These are phyloP conservation scores for Calonectria henricotiae DNA, from an alignment of 2,329 filamentous ascomycete genomes.

Conservation along the genomic window DNA sequence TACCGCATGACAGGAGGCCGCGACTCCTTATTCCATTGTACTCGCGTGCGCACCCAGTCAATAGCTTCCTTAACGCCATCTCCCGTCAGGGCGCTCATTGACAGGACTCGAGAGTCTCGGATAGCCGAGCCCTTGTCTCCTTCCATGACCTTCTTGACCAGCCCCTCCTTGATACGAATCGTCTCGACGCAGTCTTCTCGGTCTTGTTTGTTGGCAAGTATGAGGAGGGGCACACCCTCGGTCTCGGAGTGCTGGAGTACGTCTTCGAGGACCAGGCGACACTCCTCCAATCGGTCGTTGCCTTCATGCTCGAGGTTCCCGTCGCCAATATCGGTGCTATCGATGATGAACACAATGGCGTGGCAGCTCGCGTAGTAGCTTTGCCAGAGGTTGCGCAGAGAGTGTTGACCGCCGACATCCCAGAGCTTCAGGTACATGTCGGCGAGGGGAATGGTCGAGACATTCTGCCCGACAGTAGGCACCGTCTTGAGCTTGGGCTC, in stretches of 20 bases:
- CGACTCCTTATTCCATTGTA: slow-evolving; percentile 97
- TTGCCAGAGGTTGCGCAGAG: slow-evolving; percentile 92
- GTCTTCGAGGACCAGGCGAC: slow-evolving; percentile 89
- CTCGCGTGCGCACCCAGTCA: slow-evolving; percentile 94
- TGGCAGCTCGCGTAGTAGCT: slow-evolving; percentile 95
- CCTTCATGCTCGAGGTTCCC: slow-evolving; percentile 74
- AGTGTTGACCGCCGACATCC: slow-evolving; percentile 96
- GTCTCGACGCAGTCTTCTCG: slow-evolving; percentile 98
- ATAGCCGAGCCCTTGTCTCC: slow-evolving; percentile 90
- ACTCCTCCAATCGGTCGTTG: slow-evolving; percentile 84
- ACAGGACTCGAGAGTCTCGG: slow-evolving; percentile 91
- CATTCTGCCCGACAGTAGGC: slow-evolving; percentile 97
- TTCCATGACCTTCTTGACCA: slow-evolving; percentile 96
- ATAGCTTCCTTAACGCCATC: slow-evolving; percentile 94
- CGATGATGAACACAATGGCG: slow-evolving; percentile 97
- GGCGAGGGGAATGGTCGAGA: slow-evolving; percentile 89
- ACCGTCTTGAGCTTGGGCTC: slow-evolving; percentile 87
- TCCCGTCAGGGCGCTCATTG: slow-evolving; percentile 90
- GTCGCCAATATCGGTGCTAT: slow-evolving; percentile 94
- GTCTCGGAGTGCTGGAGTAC: slow-evolving; percentile 91
- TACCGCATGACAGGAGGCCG: slow-evolving; percentile 94
- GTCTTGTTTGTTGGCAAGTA: slow-evolving; percentile 98
- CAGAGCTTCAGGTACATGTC: slow-evolving; percentile 99
- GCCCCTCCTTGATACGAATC: slow-evolving; percentile 95
- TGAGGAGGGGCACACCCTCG: slow-evolving; percentile 90